Conservation (phyloP, 1,139 yeast species). For the Protomyces pachydermus region DNA sequence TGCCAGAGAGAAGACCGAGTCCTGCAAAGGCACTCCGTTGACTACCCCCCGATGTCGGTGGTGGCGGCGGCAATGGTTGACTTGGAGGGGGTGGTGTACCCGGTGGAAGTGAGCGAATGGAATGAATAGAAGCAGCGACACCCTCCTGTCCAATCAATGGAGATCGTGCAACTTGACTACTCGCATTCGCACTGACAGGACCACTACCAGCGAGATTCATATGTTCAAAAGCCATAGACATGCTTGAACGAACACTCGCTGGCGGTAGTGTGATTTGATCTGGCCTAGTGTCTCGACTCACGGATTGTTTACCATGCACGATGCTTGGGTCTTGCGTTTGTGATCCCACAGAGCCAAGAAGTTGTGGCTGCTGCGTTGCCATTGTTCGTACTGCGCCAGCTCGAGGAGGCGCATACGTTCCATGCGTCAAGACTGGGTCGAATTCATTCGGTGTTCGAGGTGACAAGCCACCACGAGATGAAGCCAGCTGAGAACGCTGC, state of each 20-base stretch:
- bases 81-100: constrained; percentile 21
- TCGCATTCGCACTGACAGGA: neutral
- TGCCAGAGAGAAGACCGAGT: neutral
- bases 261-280: constrained; percentile 19
- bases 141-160: neutral
- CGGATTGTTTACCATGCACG: neutral
- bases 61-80: constrained; percentile 21
- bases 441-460: neutral
- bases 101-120: neutral
- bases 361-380: neutral
- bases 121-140: neutral
- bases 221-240: constrained; percentile 17
- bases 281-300: neutral
- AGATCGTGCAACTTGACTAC: neutral
- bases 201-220: neutral
- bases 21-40: neutral
- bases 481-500: neutral
- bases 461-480: neutral
- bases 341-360: neutral
- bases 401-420: neutral
- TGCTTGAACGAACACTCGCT: constrained; percentile 12
- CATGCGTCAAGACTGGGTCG: constrained; percentile 2
- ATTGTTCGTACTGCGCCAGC: neutral
- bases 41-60: neutral
- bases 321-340: neutral